These are phyloP conservation scores for Saprolegnia parasitica DNA, from an alignment of 352 stramenopile species.

Conservation along the genomic window DNA sequence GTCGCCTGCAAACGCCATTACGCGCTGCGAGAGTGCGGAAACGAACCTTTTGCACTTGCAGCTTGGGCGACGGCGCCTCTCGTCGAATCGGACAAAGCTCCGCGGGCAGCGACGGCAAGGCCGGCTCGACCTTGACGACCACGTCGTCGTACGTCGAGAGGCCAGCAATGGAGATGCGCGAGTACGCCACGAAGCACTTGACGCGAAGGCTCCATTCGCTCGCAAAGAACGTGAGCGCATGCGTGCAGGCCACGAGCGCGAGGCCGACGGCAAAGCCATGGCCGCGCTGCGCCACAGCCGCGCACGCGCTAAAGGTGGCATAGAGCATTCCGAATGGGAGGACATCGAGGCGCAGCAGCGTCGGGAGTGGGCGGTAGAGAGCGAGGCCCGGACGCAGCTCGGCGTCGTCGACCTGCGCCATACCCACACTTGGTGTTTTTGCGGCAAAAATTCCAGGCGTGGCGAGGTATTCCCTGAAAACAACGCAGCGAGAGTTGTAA, in stretches of 20 bases:
- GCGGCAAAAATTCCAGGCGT: no score
- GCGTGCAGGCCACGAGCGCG: slow-evolving; percentile 41
- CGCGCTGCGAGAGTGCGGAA: no score
- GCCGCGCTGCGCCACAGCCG: background rate
- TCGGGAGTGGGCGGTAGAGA: slow-evolving; percentile 63
- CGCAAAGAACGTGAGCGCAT: slow-evolving; percentile 55
- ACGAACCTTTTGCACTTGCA: no score
- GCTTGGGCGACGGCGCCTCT: background rate
- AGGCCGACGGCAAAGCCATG: slow-evolving; percentile 35
- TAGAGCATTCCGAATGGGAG: slow-evolving; percentile 47
- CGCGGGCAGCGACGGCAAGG: background rate
- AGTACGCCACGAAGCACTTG: slow-evolving; percentile 39
- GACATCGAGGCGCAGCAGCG: slow-evolving; percentile 45
- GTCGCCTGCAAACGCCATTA: background rate
- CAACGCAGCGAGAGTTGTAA: no score
- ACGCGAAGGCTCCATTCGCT: slow-evolving; percentile 50
- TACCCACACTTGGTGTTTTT: no score
- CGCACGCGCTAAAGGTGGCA: slow-evolving; percentile 29
- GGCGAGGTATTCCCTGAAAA: no score
- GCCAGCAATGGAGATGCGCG: background rate
- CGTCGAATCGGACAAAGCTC: slow-evolving; percentile 14
- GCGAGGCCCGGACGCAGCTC: slow-evolving; percentile 32
- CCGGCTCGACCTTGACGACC: slow-evolving; percentile 9
- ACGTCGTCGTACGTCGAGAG: background rate
- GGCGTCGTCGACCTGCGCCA: slow-evolving; percentile 4